phyloP scores from a whole-genome alignment of 1,139 yeast species.

The Schwanniomyces etchellsii region DNA sequence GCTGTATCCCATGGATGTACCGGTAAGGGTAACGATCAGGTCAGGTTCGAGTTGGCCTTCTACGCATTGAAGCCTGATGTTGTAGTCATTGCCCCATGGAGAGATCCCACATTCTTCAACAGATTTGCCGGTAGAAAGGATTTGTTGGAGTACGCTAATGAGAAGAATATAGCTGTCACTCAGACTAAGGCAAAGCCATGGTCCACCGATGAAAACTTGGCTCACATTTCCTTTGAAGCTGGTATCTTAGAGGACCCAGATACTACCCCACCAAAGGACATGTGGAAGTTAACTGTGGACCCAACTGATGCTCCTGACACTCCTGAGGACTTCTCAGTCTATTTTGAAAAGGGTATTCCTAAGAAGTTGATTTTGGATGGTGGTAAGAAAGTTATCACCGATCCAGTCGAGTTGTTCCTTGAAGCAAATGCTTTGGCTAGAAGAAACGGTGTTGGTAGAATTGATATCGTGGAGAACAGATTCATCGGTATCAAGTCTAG shows the following conservation, averaged over 20 bases:
- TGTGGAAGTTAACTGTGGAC: constrained; percentile 98
- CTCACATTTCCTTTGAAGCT: constrained; percentile 97
- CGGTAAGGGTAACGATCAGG: constrained; percentile 99
- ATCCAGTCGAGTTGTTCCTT: constrained; percentile 86
- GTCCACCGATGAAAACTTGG: constrained; percentile 99
- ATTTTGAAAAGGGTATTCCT: constrained; percentile 84
- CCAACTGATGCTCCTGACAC: constrained; percentile 91
- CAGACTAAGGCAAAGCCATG: constrained; percentile 99
- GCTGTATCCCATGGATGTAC: constrained; percentile 99
- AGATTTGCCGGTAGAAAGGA: constrained; percentile 98
- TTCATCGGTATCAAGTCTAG: constrained; percentile 97
- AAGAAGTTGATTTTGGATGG: constrained; percentile 67
- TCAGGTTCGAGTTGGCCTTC: constrained; percentile 92
- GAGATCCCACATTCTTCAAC: constrained; percentile 90
- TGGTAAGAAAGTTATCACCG: constrained; percentile 57
- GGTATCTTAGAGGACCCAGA: constrained; percentile 98
- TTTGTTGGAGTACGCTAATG: constrained; percentile 86
- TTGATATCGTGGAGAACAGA: constrained; percentile 98
- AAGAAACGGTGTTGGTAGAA: constrained; percentile 99
- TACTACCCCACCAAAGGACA: constrained; percentile 97
- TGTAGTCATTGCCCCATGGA: constrained; percentile 97
- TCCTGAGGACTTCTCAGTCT: constrained; percentile 84
- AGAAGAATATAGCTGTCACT: constrained; percentile 86
- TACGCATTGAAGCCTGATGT: constrained; percentile 98
- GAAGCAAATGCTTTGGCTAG: constrained; percentile 94